A percentile compares a stretch with the other conserved stretches of the same genome.
Evolutionary conservation across 2,329 filamentous ascomycete genomes (phyloP).

Genomic region (Xylaria sp.): DNA sequence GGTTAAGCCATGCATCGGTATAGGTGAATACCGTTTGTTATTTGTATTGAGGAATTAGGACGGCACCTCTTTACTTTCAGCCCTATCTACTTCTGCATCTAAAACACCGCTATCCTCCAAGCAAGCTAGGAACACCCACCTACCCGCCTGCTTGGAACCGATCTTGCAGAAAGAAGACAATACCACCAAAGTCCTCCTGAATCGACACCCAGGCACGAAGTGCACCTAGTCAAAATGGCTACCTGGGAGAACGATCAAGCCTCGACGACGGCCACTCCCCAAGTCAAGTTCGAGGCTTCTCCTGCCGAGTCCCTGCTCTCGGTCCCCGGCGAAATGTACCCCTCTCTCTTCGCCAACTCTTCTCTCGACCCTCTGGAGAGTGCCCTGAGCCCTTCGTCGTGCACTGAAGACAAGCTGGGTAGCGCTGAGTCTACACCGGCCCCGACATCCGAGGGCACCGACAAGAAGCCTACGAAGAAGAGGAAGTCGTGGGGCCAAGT

Average conservation of each 20-base stretch:
- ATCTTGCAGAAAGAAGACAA: slow-evolving; percentile 17
- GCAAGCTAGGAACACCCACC: slow-evolving; percentile 10
- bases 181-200: slow-evolving; percentile 22
- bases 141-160: slow-evolving; percentile 6
- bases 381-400: slow-evolving; percentile 52
- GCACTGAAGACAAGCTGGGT: slow-evolving; percentile 26
- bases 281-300: slow-evolving; percentile 56
- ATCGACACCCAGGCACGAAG: slow-evolving; percentile 6
- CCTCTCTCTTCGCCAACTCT: slow-evolving; percentile 50
- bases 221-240: slow-evolving; percentile 41
- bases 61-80: slow-evolving; percentile 41
- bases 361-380: slow-evolving; percentile 49
- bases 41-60: slow-evolving; percentile 44
- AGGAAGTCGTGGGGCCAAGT: slow-evolving; percentile 99
- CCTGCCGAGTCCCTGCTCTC: slow-evolving; percentile 59
- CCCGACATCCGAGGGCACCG: slow-evolving; percentile 28
- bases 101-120: slow-evolving; percentile 9
- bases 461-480: slow-evolving; percentile 83
- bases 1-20: slow-evolving; percentile 26
- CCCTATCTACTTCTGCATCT: slow-evolving; percentile 13
- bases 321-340: slow-evolving; percentile 50
- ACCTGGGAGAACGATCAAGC: slow-evolving; percentile 41
- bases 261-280: slow-evolving; percentile 40
- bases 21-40: slow-evolving; percentile 31
- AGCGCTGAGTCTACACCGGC: slow-evolving; percentile 22